Evolutionary conservation across 169 alveolate species (phyloP), one percentile per base, ranked within the genome.

Genomic region (Besnoitia besnoiti): DNA sequence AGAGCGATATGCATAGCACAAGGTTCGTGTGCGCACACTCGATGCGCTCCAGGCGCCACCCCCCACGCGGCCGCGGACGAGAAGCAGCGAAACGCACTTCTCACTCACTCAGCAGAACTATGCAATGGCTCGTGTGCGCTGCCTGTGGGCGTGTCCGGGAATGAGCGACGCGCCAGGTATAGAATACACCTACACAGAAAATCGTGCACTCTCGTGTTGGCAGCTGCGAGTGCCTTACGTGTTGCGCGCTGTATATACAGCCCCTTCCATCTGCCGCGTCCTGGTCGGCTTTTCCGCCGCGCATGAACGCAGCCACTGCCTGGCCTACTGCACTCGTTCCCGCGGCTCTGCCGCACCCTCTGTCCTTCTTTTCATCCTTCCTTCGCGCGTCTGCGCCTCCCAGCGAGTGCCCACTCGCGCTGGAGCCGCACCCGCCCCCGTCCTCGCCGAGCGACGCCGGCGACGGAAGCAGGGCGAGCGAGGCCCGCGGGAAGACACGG

Each of bases 401-500:
- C 80, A 0, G 44, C 39, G 21, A 2, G 42, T 67, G 30, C 42
- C 80, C 80, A 5, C 47, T 42, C 21, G 80, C 46, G 24, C 44
- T 35, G 44, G 7, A 37, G 80, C 80, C 80, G 44, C 21, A 35
- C 39, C 7, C 10, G 42, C 24, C 24, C 14, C 47, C 44, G 7
- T 30, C 80, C n/a, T 67, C 80, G n/a, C 10, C 44, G 47, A 0
- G 85, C 92, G 19, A 55, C 12, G 3, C 40, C 37, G n/a, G 92
- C 62, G 47, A 46, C 8, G 16, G n/a, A 30, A 75, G 16, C 46
- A 75, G 73, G 47, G 76, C 73, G 35, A 55, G 61, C 24, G 73
- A 8, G 51, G 35, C 19, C 50, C 19, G 61, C 75, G 93, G 92
- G 51, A 90, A 77, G 42, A 94, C 91, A 16, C 93, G 59, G 12